phyloP scores from a whole-genome alignment of 768 basidiomycete genomes.

The Candolleomyces eurysporus region DNA sequence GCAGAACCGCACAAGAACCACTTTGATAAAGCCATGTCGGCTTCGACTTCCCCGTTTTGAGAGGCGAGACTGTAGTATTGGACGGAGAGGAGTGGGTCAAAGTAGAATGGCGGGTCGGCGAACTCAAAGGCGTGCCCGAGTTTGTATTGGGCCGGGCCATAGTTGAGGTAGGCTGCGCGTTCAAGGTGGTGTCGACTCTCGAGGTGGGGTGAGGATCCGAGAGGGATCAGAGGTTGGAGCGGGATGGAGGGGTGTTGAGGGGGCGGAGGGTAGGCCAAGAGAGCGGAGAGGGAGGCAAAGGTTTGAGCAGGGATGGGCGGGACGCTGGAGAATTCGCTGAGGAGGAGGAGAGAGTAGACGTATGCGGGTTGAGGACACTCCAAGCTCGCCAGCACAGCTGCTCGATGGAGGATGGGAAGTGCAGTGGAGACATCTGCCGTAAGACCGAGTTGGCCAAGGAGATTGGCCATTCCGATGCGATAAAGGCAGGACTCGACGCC shows the following conservation, averaged over 20 bases:
- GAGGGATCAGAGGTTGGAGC: constrained; percentile 39
- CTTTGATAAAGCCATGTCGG: constrained; percentile 95
- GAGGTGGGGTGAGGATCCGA: constrained; percentile 42
- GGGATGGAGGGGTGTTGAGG: constrained; percentile 51
- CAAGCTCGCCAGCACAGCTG: constrained; percentile 71
- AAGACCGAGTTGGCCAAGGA: constrained; percentile 83
- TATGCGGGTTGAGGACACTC: constrained; percentile 88
- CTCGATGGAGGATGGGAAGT: constrained; percentile 69
- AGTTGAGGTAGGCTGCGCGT: constrained; percentile 80
- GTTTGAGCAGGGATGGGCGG: constrained; percentile 45
- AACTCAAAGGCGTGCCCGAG: constrained; percentile 92
- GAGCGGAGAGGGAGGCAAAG: constrained; percentile 54
- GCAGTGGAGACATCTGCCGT: constrained; percentile 52
- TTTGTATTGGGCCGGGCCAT: constrained; percentile 88
- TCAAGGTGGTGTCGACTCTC: constrained; percentile 81
- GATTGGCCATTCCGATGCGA: constrained; percentile 89
- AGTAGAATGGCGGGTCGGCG: constrained; percentile 78
- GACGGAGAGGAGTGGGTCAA: constrained; percentile 86
- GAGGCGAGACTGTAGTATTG: constrained; percentile 86
- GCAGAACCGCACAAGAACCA: constrained; percentile 78
- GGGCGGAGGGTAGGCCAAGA: constrained; percentile 53
- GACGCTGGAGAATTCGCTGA: constrained; percentile 77
- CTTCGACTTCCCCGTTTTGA: constrained; percentile 86
- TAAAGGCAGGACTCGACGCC: constrained; percentile 81
- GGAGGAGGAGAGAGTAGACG: constrained; percentile 83